Evolutionary conservation across 228 moss, liverwort and hornwort species (phyloP), one percentile per base, ranked within the genome.

Genomic region (Sphagnum fallax): DNA sequence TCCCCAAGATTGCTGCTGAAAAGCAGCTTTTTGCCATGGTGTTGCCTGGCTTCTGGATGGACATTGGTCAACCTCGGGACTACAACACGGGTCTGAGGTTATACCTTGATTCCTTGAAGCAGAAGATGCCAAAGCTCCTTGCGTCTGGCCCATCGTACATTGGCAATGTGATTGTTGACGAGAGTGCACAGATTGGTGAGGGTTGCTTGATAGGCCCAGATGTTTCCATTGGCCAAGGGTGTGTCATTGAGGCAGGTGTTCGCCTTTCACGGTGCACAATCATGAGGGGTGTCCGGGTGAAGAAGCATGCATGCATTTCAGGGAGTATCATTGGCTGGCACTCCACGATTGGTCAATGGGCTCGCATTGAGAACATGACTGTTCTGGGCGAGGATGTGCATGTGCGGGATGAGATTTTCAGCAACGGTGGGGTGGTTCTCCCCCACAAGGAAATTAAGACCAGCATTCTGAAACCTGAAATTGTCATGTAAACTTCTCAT

Each of bases 281-380:
- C 51, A 84, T 84, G 84, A 80, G 84, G 18, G 84, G 81, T 58
- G 84, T 84, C 0, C 73, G 84, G 32, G 78, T 84, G 57, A 84
- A 84, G 69, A 84, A 84, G 66, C 84, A 84, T 57, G 84, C 84
- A 1, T 84, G 84, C 66, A 80, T 84, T 65, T 84, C 84, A 14
- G 84, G 84, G 60, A 81, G 84, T 49, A 84, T 84, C 58, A 84
- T 84, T 49, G 84, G 84, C 6, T 84, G 84, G 84, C 84, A 84
- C 51, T 81, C 81, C 5, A 84, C 84, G 4, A 73, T 84, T 48
- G 84, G 84, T n/a, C 84, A 81, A 53, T 84, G 84, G 84, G 84
- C 84, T 10, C 75, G 84, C 13, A 80, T 84, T 49, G 84, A 84
- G 71, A 84, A 84, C 69, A 84, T 84, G 84, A 84, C 84, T 7